These are phyloP conservation scores for Podospora australis DNA, from an alignment of 495 filamentous ascomycete species.

Conservation along the genomic window DNA sequence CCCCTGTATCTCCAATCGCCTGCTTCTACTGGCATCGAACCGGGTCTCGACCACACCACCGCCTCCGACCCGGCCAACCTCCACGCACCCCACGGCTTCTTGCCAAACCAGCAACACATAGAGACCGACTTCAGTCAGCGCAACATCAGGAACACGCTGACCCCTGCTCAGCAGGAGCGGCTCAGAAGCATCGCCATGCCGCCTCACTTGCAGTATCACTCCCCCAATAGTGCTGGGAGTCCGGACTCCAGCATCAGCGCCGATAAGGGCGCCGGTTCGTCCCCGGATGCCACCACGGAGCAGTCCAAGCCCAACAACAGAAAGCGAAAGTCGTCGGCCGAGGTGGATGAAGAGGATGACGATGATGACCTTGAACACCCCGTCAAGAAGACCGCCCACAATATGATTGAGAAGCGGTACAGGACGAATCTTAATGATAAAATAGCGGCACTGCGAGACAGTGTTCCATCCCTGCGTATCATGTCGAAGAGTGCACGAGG, in stretches of 20 bases:
- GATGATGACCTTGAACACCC: constrained; percentile 60
- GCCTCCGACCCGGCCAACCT: constrained; percentile 12
- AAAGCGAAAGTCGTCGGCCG: constrained; percentile 60
- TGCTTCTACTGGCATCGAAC: constrained; percentile 8
- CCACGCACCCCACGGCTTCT: constrained; percentile 7
- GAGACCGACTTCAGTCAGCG: constrained; percentile 13
- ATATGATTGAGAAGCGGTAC: constrained; percentile 96
- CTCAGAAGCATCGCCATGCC: constrained; percentile 53
- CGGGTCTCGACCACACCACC: constrained; percentile 7
- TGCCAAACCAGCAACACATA: too few relatives aligned
- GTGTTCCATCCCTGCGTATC: constrained; percentile 77
- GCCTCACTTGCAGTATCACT: constrained; percentile 46
- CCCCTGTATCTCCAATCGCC: constrained; percentile 17
- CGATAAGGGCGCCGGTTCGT: constrained; percentile 39
- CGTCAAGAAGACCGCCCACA: constrained; percentile 91
- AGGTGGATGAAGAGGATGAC: constrained; percentile 42
- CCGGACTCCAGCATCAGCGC: constrained; percentile 37
- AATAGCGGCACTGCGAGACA: constrained; percentile 83
- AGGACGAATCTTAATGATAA: constrained; percentile 95
- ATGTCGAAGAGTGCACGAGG: constrained; percentile 62
- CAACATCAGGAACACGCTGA: constrained; percentile 31
- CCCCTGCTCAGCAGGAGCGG: constrained; percentile 47
- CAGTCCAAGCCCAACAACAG: constrained; percentile 41
- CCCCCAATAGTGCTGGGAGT: constrained; percentile 45
- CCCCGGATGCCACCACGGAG: constrained; percentile 40